Conservation (phyloP, 345 rosid genomes). For the Lepidium aucheri region DNA sequence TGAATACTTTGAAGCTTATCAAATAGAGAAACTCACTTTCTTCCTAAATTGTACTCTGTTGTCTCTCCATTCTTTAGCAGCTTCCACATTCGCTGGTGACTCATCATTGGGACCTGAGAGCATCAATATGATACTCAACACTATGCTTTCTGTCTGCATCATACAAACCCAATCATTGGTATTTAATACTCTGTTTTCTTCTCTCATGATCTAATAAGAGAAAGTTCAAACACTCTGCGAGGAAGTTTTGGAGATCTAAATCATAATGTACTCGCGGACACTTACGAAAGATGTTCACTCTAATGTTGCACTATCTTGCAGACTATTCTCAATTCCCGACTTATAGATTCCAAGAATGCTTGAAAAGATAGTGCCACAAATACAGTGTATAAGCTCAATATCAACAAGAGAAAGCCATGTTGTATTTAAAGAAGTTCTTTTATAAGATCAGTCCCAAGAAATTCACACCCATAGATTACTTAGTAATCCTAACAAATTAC, state of each 20-base stretch:
- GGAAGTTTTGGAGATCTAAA: not conserved
- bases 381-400: not conserved
- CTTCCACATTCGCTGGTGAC: slow-evolving; percentile 91
- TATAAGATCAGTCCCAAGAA: not conserved
- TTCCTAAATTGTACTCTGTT: slow-evolving; percentile 65
- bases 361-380: not conserved
- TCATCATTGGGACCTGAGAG: slow-evolving; percentile 91
- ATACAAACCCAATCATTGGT: not conserved
- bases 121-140: slow-evolving; percentile 89
- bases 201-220: not conserved
- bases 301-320: not conserved
- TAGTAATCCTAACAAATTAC: not conserved
- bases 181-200: not conserved
- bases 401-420: no score
- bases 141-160: slow-evolving; percentile 80
- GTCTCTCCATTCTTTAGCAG: slow-evolving; percentile 93
- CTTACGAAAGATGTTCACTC: not conserved
- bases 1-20: no score
- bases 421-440: no score
- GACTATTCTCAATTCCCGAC: not conserved
- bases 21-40: slow-evolving; percentile 79
- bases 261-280: not conserved
- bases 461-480: not conserved
- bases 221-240: not conserved
- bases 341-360: not conserved